Base-by-base conservation (phyloP, 805 yeast genomes). In the Kazachstania bromeliacearum region DNA sequence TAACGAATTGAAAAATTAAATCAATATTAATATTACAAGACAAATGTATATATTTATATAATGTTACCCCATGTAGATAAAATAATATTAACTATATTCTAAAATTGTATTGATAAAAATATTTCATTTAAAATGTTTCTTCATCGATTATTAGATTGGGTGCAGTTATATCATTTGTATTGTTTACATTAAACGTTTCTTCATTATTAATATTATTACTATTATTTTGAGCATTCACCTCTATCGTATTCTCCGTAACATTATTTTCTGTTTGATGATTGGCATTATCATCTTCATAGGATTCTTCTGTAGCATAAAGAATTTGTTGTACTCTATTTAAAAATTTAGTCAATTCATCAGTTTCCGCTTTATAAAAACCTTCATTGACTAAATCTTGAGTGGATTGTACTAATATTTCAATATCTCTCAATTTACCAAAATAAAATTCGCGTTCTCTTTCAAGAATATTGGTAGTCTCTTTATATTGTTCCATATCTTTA, bases 391-490 rank as follows among this genome's bases (percentile, higher is more conserved):
- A 68, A 35, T 76, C 80, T 35, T 67, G 70, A 8, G 77, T 67
- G 17, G 78, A 71, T 50, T 81, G 85, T 18, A 80, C 72, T 32
- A 88, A 61, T 19, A 85, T 75, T 59, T 92, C 98, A 38, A 92
- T 83, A 40, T 84, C 94, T 44, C 95, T 71, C 36, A 92, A 65
- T 60, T 89, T 92, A 51, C 81, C 78, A 62, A 84, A 89, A 58
- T 92, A 92, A 51, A 89, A 85, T 57, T 84, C 82, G 43, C 97
- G 74, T 56, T 92, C 96, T 1, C 82, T 73, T 50, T 79, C 84
- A 34, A 85, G 63, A 10, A 78, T 73, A 33, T 77, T 82, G 15
- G 79, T 71, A 10, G 79, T 74, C 16, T 71, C 65, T 40, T 68
- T 69, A 45, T 71, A 70, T 43, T 79, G 84, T 12, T 65, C 66